These are phyloP conservation scores for Colletotrichum orbiculare DNA, from an alignment of 2,329 filamentous ascomycete species.

Conservation along the genomic window DNA sequence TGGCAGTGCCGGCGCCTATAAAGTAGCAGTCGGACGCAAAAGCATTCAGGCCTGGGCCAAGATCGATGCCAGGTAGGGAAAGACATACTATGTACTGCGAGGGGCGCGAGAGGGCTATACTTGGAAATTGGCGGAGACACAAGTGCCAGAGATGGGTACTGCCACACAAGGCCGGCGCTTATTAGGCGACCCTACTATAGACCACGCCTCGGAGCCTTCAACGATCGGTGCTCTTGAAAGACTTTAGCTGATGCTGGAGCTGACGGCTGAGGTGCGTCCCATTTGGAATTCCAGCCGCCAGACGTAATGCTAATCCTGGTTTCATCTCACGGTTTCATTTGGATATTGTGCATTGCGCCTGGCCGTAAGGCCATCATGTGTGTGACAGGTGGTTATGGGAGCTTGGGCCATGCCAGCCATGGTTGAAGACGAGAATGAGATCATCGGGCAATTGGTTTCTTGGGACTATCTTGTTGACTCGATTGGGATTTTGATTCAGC, in stretches of 20 bases:
- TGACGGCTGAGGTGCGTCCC: constrained; percentile 3
- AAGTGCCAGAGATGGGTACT: constrained; percentile 1
- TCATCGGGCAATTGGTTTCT: not conserved
- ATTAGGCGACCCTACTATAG: constrained; percentile 5
- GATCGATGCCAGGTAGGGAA: not conserved
- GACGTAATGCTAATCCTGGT: not conserved
- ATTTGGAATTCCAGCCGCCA: not conserved
- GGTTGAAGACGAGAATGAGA: not conserved
- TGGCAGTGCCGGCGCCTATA: constrained; percentile 24
- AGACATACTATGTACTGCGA: not conserved
- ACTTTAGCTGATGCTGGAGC: constrained; percentile 7
- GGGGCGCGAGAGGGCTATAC: not conserved
- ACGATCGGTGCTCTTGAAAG: not conserved
- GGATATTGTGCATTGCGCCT: constrained; percentile 7
- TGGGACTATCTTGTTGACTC: not conserved
- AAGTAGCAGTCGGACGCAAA: too few relatives aligned
- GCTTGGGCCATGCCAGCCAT: constrained; percentile 3
- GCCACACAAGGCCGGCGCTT: constrained; percentile 25
- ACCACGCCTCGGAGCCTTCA: not conserved
- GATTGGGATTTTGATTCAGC: too few relatives aligned
- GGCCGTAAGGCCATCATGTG: not conserved
- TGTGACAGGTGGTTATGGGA: not conserved
- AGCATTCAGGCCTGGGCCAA: too few relatives aligned
- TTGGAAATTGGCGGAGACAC: not conserved
- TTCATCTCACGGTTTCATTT: constrained; percentile 13